Evolutionary conservation across 306 rosid species (phyloP), one percentile per base, ranked within the genome.

Genomic region (Dicorynia guianensis): DNA sequence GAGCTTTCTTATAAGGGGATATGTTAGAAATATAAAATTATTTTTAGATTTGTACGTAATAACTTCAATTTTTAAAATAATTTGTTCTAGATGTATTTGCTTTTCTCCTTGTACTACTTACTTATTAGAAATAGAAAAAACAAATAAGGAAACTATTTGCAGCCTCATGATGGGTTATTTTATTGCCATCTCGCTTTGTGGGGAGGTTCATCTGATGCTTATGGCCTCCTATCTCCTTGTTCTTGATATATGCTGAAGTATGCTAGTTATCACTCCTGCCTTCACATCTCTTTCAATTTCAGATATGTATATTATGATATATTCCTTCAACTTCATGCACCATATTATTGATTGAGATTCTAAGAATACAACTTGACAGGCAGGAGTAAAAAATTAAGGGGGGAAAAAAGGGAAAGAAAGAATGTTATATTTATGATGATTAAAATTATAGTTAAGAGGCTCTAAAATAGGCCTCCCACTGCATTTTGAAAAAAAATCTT

Each of bases 391-490:
- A 39, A 9, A 60, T 50, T 61, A 66, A 54, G 13, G 46, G 54
- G 9, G 42, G 53, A 39, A 54, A 54, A 12, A 14, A 12, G 40
- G 10, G 56, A 33, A 42, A 6, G 25, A 19, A 30, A 20, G 48
- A n/a, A 10, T 38, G 66, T 30, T 20, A 13, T 15, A 33, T 62
- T 62, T 61, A n/a, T 44, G 35, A 33, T 80, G 60, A 67, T 62
- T 72, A 43, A 67, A 18, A 46, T 76, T 61, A 18, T 39, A 67
- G 42, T 44, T 48, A 55, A 56, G 63, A 63, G 62, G 20, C 74
- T 79, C 81, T 76, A 83, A 72, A 73, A 73, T 38, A 63, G 47
- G 74, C 57, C 56, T 80, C 59, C 38, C 7, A 0, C 39, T 48
- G 35, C 76, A 12, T 35, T 64, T 68, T 60, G 44, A 47, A 72